Base-by-base conservation (phyloP, 2,329 filamentous ascomycete genomes). In the Colletotrichum higginsianum region DNA sequence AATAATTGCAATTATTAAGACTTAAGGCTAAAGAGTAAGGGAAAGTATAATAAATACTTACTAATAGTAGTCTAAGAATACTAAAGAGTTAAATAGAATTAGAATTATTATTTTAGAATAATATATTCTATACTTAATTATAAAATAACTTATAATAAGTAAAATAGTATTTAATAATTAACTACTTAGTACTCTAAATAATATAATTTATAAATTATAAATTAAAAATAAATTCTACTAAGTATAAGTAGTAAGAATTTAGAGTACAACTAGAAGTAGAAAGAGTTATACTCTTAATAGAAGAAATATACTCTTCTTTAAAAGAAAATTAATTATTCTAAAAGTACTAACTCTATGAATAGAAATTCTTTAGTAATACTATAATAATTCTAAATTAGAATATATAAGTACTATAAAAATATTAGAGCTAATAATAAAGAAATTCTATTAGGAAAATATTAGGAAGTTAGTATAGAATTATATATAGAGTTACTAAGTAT, bases 361-460 rank as follows among this genome's bases (percentile, higher is more conserved):
- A 30, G 26, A 30, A 3, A 30, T 30, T 3, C 26, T 30, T 30
- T 30, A 30, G 26, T 47, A 61, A 46, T 67, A 60, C 35, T 61
- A 67, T 35, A 50, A 60, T 38, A 42, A 60, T 4, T 16, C 61
- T 30, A 67, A 40, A 13, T 18, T 11, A 18, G 42, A 9, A 0
- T 67, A 35, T 23, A 23, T 23, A 23, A 23, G 23, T 23, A 23
- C 26, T 61, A 46, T 67, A 56, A 30, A 6, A 6, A 75, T 74
- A 61, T 76, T 58, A 49, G 46, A 76, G 18, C 74, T 26, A 15
- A 42, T 74, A 49, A 42, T 74, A 74, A 75, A 65, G 49, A 55
- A 40, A 1, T 21, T 65, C 26, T 52, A 66, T 47, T 21, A 42
- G 5, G 1, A 42, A 4, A 23, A 4, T 56, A 35, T 44, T 66